Conservation (phyloP, 2,329 filamentous ascomycete genomes). For the Botrytis tulipae region DNA sequence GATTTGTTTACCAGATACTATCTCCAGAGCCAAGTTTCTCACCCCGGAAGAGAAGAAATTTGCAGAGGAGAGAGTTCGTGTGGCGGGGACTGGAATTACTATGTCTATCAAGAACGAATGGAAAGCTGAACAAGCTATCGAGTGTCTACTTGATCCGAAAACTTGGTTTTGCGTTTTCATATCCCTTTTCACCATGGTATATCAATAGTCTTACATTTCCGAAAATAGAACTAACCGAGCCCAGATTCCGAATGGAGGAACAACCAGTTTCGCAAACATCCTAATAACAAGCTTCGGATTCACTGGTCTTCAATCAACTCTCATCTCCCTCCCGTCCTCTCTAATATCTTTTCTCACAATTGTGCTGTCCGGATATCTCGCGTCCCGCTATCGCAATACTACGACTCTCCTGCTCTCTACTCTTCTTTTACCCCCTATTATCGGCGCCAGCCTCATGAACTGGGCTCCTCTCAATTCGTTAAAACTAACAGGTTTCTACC, state of each 20-base stretch:
- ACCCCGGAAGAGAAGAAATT: slow-evolving; percentile 48
- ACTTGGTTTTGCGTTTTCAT: slow-evolving; percentile 55
- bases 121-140: slow-evolving; percentile 46
- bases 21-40: slow-evolving; percentile 57
- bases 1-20: slow-evolving; percentile 51
- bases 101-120: slow-evolving; percentile 50
- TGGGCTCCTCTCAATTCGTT: slow-evolving; percentile 25
- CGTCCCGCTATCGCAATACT: slow-evolving; percentile 39
- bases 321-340: slow-evolving; percentile 29
- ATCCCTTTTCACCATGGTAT: slow-evolving; percentile 47
- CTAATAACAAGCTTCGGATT: slow-evolving; percentile 43
- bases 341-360: slow-evolving; percentile 31
- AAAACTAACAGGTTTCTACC: slow-evolving; percentile 38
- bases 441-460: slow-evolving; percentile 38
- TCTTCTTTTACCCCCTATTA: slow-evolving; percentile 30
- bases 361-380: slow-evolving; percentile 34
- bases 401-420: slow-evolving; percentile 30
- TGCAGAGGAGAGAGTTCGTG: slow-evolving; percentile 47
- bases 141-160: slow-evolving; percentile 55
- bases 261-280: slow-evolving; percentile 57
- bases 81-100: slow-evolving; percentile 52
- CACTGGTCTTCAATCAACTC: slow-evolving; percentile 38
- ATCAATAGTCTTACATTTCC: neutral
- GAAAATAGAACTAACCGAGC: neutral
- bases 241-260: slow-evolving; percentile 53